Base-by-base conservation (phyloP, 768 basidiomycete genomes). In the Leccinum imitatum region DNA sequence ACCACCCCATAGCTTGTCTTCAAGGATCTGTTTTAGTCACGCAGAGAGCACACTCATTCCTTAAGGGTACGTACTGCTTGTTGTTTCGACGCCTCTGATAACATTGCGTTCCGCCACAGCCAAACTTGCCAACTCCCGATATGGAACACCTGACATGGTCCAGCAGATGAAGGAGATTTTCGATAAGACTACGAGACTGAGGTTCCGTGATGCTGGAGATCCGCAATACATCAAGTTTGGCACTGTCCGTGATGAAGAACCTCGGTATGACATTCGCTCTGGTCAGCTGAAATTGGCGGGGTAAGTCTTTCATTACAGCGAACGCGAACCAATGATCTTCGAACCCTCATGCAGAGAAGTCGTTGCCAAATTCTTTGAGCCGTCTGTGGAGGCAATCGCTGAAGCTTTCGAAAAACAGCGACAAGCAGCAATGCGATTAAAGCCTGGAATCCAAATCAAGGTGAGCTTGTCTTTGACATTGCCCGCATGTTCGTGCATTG, bases 221-320 rank as follows among this genome's bases (percentile, higher is more conserved):
- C 68, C 77, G 2, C 75, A 71, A n/a, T 80, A 73, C 58, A 73
- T 71, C 51, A 78, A 62, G 23, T 77, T 81, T 25, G 79, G 80
- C 6, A 73, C 69, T 1, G 52, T 66, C 15, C 65, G 72, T 0
- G 74, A 76, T 54, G 73, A 68, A 27, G 78, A 80, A 54, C 65
- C 57, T 0, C 58, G 68, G 50, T 67, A 71, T 23, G 71, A 67
- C 35, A 77, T 80, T 23, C 67, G 69, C 7, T 69, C 67, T 25
- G 79, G 79, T 0, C 73, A 75, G 53, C 64, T 79, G 10, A 73
- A 71, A 54, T 54, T 80, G 21, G 27, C 69, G 3, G 77, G 77
- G 79, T 80, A 57, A 44, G 71, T 23, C 2, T 11, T 3, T 21
- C 10, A 15, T 27, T 25, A 6, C 1, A 3, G 33, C n/a, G 13